A percentile compares a stretch with the other conserved stretches of the same genome.
Evolutionary conservation across 2,329 filamentous ascomycete genomes (phyloP).

Genomic region (Colletotrichum karsti): DNA sequence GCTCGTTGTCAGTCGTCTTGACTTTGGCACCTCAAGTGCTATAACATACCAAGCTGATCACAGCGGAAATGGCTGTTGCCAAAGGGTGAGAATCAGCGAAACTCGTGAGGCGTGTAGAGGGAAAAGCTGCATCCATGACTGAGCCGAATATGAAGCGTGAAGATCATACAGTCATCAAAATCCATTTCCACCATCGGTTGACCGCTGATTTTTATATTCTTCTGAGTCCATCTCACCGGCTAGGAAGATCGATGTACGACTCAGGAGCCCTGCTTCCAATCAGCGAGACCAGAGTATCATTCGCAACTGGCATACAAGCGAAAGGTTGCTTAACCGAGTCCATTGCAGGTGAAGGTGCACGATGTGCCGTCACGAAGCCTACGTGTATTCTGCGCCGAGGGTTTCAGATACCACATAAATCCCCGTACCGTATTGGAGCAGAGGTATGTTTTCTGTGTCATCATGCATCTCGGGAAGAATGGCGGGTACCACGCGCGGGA

Average conservation of each 20-base stretch:
- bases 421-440: not conserved
- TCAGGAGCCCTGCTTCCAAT: too few species aligned
- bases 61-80: not conserved
- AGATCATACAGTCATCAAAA: too few species aligned
- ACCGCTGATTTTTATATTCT: too few species aligned
- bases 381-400: not conserved
- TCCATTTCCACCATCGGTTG: too few species aligned
- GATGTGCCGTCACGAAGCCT: too few species aligned
- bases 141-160: not conserved
- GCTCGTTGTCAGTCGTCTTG: not conserved
- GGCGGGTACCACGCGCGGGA: not conserved
- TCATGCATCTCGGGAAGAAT: not conserved
- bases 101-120: not conserved
- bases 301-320: too few species aligned
- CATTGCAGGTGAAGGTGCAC: too few species aligned
- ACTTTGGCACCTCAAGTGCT: not conserved
- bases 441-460: not conserved
- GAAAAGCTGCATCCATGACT: not conserved
- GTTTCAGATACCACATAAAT: not conserved
- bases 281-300: too few species aligned
- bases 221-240: too few species aligned
- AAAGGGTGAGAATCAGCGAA: not conserved
- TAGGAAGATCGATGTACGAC: too few species aligned
- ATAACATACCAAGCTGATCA: not conserved
- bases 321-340: too few species aligned